phyloP scores from a whole-genome alignment of 306 rosid species.

The Carpinus viminea region DNA sequence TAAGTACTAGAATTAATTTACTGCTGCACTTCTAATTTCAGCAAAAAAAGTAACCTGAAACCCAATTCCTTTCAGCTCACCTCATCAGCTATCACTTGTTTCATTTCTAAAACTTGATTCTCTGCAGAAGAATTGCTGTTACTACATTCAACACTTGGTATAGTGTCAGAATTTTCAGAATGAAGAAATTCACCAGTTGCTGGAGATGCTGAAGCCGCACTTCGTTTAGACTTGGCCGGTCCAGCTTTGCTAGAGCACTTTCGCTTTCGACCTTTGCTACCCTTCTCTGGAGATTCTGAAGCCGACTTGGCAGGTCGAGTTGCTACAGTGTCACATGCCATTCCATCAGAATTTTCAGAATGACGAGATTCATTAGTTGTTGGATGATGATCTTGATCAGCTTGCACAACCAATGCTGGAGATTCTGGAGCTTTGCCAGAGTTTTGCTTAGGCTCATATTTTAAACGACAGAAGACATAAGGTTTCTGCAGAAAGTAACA shows the following conservation, averaged over 20 bases:
- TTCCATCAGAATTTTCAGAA: neutral
- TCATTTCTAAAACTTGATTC: slow-evolving; percentile 21
- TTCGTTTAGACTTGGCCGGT: no score
- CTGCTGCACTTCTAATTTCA: no score
- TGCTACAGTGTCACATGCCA: no score
- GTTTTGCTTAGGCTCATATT: slow-evolving; percentile 41
- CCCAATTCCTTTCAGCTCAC: no score
- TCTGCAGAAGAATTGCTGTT: slow-evolving; percentile 32
- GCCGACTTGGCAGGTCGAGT: no score
- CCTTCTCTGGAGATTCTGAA: neutral
- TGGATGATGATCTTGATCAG: neutral
- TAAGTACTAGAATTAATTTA: neutral
- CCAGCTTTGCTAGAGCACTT: no score
- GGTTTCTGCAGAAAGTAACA: slow-evolving; percentile 55
- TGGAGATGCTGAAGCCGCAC: neutral
- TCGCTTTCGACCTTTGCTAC: no score
- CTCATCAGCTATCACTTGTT: neutral
- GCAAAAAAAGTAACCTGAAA: no score
- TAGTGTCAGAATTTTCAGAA: neutral
- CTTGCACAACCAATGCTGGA: neutral
- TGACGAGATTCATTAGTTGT: neutral
- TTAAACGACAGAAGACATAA: slow-evolving; percentile 75
- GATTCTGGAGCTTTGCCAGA: neutral
- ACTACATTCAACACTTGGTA: neutral
- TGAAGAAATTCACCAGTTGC: neutral